Base-by-base conservation (phyloP, 1,284 basidiomycete species). In the Trametes versicolor region DNA sequence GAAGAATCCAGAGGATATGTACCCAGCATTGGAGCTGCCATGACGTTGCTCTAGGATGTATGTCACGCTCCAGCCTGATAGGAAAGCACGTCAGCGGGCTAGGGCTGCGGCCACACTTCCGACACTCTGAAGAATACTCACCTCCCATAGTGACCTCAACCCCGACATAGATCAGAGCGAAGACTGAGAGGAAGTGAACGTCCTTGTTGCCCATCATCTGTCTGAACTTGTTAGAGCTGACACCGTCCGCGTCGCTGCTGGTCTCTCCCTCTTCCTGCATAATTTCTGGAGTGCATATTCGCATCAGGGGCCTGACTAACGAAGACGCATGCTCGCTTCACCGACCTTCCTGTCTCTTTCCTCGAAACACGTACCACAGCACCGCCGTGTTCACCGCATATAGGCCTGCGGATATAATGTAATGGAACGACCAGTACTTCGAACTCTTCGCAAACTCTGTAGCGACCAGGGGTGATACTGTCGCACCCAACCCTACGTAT, bases 111-210 rank as follows among this genome's bases (percentile, higher is more conserved):
- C 3, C 2, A 17, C 17, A 43, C n/a, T n/a, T n/a, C n/a, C n/a
- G n/a, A n/a, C n/a, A n/a, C n/a, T n/a, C n/a, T n/a, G 32, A 70
- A 19, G 8, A 2, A 19, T 19, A 65, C 73, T 39, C 64, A 85
- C 86, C 87, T 70, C 87, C 88, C 53, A 89, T 82, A 0, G 88
- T 88, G 1, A 89, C 88, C 71, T 91, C 88, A 0, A 87, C 82
- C 4, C 89, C 89, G 43, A 90, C 87, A 70, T 91, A 90, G 21
- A 90, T 82, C 12, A 89, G 77, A n/a, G 85, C 81, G 72, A 87
- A 91, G 59, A 88, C 77, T 0, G 88, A 86, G 19, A 91, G 75
- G 21, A 85, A 73, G 68, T 90, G 87, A 0, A 91, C 86, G 5
- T 81, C 78, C 56, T 79, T 81, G 37, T 82, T 77, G 6, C 77